Evolutionary conservation across 2,329 filamentous ascomycete genomes (phyloP), one percentile per base, ranked within the genome.

Genomic region (Cryphonectria japonica): DNA sequence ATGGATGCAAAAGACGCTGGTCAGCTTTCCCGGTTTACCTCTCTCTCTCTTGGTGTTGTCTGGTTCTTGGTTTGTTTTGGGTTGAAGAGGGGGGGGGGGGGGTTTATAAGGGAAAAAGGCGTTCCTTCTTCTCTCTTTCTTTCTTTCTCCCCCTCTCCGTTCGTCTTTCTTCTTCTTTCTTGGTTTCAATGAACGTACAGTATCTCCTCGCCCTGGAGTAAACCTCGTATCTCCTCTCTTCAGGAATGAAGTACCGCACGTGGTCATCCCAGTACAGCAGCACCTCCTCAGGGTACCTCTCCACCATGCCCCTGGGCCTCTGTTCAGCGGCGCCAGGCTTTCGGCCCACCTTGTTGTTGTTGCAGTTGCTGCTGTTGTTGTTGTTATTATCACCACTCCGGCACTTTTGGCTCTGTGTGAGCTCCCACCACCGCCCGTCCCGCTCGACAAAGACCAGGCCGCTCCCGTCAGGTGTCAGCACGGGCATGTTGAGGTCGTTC

Each of bases 401-500:
- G 60, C 69, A 71, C 66, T 73, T 73, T 19, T 54, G 67, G 50
- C 66, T 68, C 57, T 54, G 66, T 14, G 67, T 71, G 39, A 68
- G 68, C 67, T 73, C 71, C 71, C 71, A 73, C 57, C 26, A 69
- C 32, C 71, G 41, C 16, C 71, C 71, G 34, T 67, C 67, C 46
- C 37, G 46, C 69, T 71, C 69, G 19, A 71, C 39, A 19, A 73
- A 69, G 39, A 54, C 57, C 63, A 73, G 60, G 14, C 66, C 71
- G 59, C 70, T 70, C 67, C 76, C 66, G 64, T 71, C 69, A 34
- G 69, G 63, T 26, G 70, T 71, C 66, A 67, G 68, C 71, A 32
- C 67, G 67, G 19, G 75, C 77, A 69, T 72, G 26, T 67, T 60
- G 60, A 71, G 43, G 71, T 75, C 60, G 64, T 73, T 70, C 65